Base-by-base conservation (phyloP, 305 asterid species). In the Fraxinus paxiana region DNA sequence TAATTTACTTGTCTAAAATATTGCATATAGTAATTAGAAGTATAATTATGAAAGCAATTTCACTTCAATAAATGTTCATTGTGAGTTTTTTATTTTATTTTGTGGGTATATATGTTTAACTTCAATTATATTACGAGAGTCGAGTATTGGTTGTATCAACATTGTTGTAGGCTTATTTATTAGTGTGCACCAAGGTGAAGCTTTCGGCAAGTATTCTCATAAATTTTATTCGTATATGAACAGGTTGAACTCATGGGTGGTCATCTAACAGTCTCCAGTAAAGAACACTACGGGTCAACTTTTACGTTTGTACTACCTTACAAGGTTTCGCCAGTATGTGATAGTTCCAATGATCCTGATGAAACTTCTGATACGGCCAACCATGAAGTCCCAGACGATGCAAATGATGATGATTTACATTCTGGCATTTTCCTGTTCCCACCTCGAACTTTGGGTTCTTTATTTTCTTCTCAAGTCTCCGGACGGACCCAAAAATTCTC, bases 221-320 rank as follows among this genome's bases (percentile, higher is more conserved):
- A 22, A 20, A 22, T 8, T 22, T 8, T 61, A 24, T 61, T 4
- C 77, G 61, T 81, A 13, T 26, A 48, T 82, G 82, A 80, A 77
- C 89, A 93, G 98, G 98, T 93, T 84, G 98, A 94, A 88, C 98
- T 94, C 78, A 94, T 94, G 98, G 98, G 98, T 33, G 98, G 98
- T 80, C 90, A 85, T 80, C 90, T 94, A 20, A 89, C 97, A 0
- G 98, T 94, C 34, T 86, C 92, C 6, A 93, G 98, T 82, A 87
- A 87, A 61, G 98, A 92, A 82, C 88, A 92, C 77, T 81, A 84
- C 7, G 98, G 98, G 10, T 94, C 98, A 1, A 94, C 96, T 70
- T 94, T 94, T 80, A 93, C 97, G 22, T 94, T 94, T 77, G 82
- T 93, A 63, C 84, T 94, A 28, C 98, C 98, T 69, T 90, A 92